Percentiles rank a stretch among this genome's conserved stretches.
phyloP scores from a whole-genome alignment of 495 filamentous ascomycete genomes.

The Rhypophila decipiens region DNA sequence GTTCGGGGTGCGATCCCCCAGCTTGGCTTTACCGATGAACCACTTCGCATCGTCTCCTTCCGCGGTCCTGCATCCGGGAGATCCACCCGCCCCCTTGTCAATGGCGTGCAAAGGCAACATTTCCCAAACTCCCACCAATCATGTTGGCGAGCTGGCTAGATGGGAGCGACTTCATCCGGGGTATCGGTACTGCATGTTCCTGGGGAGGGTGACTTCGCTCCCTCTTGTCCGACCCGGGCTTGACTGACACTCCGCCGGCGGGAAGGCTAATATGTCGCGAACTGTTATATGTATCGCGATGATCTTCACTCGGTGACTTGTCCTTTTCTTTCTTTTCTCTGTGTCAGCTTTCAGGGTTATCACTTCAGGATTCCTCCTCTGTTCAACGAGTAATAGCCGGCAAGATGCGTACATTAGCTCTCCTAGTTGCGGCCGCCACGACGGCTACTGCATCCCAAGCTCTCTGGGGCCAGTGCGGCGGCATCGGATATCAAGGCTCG shows the following conservation, averaged over 20 bases:
- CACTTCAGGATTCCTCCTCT: not conserved
- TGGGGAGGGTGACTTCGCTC: not conserved
- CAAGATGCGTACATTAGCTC: slow-evolving; percentile 1
- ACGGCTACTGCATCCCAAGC: slow-evolving; percentile 1
- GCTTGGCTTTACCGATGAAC: not conserved
- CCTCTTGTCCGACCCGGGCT: not conserved
- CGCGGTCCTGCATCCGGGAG: slow-evolving; percentile 25
- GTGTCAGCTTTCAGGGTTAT: not conserved
- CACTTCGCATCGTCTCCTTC: slow-evolving; percentile 25
- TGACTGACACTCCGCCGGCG: too few species aligned
- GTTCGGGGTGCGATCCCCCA: slow-evolving; percentile 16
- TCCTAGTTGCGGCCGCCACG: slow-evolving; percentile 8
- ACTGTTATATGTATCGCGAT: not conserved
- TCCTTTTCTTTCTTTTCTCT: not conserved
- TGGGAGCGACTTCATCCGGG: not conserved
- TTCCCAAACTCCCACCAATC: slow-evolving; percentile 24
- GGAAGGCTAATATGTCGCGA: too few species aligned
- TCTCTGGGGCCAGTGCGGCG: slow-evolving; percentile 15
- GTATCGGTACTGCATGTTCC: not conserved
- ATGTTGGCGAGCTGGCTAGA: not conserved
- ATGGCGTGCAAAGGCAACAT: not conserved
- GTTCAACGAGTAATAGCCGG: not conserved
- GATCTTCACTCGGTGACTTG: not conserved
- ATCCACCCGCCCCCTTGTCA: slow-evolving; percentile 4
- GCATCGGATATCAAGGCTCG: slow-evolving; percentile 11